Base-by-base conservation (phyloP, 23 red algal genomes). In the Gracilaria vermiculophylla region DNA sequence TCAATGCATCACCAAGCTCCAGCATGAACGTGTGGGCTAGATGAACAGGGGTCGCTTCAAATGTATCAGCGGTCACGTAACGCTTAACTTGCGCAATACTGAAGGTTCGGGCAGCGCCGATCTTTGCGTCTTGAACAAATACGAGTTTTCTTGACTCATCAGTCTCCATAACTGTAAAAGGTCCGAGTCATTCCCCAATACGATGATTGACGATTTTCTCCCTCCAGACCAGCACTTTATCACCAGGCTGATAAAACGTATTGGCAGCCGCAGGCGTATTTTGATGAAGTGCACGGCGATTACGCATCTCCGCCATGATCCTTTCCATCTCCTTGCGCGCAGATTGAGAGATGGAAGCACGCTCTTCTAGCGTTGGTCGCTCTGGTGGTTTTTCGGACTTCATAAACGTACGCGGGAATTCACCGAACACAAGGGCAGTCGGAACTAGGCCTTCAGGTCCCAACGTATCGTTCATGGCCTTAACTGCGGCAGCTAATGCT, bases 381-480 rank as follows among this genome's bases (percentile, higher is more conserved):
- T 13, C 41, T 12, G 43, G 5, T 32, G 58, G 19, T 12, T n/a
- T n/a, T n/a, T n/a, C 7, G 0, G 16, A 49, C 19, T 65, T 29
- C 56, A 20, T 8, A 2, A 24, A 2, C 21, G 12, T 50, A 39
- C 36, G 7, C 20, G 5, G 39, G 9, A 39, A 83, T 31, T 69
- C 51, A 24, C 55, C 79, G 31, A 83, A 69, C 33, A 83, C 47
- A 0, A 83, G 57, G 19, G 57, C 79, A 10, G 55, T 42, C 19
- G 77, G 49, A 13, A 64, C 77, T 20, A 60, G 56, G 6, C 49
- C 77, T 20, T 60, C 77, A 17, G 77, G 28, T 5, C 49, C 77
- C 25, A 81, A 51, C 35, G 77, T 81, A 0, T 81, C 57, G 43
- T 83, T 83, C 55, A 83, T 83, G 17, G 53, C 55, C 34, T 83